Base-by-base conservation (phyloP, 768 basidiomycete genomes). In the Boletus edulis region DNA sequence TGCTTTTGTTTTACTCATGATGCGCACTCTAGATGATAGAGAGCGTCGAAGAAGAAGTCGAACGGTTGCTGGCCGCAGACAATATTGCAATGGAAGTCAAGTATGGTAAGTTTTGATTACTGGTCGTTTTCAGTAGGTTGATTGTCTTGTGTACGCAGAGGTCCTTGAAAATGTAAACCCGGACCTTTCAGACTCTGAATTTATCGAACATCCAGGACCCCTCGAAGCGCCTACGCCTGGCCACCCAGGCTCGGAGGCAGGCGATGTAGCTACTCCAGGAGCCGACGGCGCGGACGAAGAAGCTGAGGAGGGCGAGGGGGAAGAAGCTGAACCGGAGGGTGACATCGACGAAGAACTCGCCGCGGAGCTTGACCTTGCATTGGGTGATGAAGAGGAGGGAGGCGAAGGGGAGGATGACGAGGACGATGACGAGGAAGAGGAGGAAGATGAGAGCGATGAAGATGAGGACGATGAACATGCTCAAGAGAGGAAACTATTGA, bases 11-110 rank as follows among this genome's bases (percentile, higher is more conserved):
- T 18, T 49, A 29, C 48, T 68, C 47, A 65, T 13, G 31, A 17
- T 5, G 56, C 46, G 8, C 42, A 37, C 17, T 39, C 1, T 59
- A 94, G 91, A 92, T 91, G 5, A 97, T 97, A 60, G 94, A 97
- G 74, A 94, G 87, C 37, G 93, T 95, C 7, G 94, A 97, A 70
- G 84, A 92, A 70, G 92, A 94, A 65, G 94, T 97, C 10, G 94
- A 96, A 67, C 78, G 92, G 51, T 71, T 97, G 18, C 72, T 96
- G 18, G 87, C 88, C 54, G 86, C 88, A 61, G 94, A 96, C 69
- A 79, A 85, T 2, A 66, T 84, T 39, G 91, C 94, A 3, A 68
- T 79, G 1, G 82, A 91, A 55, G 86, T 91, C 51, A 84, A 87
- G 75, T 94, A 86, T 59, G 89, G 92, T 86, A 65, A 39, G 78